phyloP scores from a whole-genome alignment of 441 rosid genomes.

The Raphanus hybrid region DNA sequence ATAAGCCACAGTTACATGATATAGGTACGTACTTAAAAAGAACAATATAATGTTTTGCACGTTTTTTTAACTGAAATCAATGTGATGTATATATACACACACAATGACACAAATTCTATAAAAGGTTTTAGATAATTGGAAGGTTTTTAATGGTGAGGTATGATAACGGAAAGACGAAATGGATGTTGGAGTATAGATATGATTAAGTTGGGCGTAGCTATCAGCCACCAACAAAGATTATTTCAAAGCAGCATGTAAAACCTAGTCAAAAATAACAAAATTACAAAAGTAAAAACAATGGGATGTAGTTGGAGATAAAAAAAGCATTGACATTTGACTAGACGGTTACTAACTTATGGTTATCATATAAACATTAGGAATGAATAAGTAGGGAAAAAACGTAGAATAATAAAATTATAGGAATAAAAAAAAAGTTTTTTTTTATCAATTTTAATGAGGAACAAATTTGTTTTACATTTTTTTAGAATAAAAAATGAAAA shows the following conservation, averaged over 20 bases:
- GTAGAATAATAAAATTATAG: too few relatives aligned
- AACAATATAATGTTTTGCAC: not conserved
- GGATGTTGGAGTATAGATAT: slow-evolving; percentile 41
- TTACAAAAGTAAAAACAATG: slow-evolving; percentile 8
- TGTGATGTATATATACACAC: not conserved
- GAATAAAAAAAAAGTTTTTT: too few relatives aligned
- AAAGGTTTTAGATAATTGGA: not conserved
- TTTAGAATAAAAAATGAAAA: too few relatives aligned
- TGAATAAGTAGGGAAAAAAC: too few relatives aligned
- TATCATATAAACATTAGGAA: too few relatives aligned
- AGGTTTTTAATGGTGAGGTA: slow-evolving; percentile 25
- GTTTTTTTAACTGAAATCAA: slow-evolving; percentile 2
- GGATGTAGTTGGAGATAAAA: slow-evolving; percentile 27
- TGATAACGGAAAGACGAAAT: slow-evolving; percentile 32
- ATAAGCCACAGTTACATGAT: not conserved
- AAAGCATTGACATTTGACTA: not conserved
- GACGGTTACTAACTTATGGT: not conserved
- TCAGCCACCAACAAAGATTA: slow-evolving; percentile 43
- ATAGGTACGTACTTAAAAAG: not conserved
- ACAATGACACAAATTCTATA: not conserved
- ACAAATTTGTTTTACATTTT: too few relatives aligned
- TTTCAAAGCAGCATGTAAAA: slow-evolving; percentile 15
- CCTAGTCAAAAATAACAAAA: slow-evolving; percentile 6
- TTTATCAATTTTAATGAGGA: too few relatives aligned
- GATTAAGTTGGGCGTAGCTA: slow-evolving; percentile 39